Conservation (phyloP, 352 stramenopile genomes). For the Pythium phragmitis region DNA sequence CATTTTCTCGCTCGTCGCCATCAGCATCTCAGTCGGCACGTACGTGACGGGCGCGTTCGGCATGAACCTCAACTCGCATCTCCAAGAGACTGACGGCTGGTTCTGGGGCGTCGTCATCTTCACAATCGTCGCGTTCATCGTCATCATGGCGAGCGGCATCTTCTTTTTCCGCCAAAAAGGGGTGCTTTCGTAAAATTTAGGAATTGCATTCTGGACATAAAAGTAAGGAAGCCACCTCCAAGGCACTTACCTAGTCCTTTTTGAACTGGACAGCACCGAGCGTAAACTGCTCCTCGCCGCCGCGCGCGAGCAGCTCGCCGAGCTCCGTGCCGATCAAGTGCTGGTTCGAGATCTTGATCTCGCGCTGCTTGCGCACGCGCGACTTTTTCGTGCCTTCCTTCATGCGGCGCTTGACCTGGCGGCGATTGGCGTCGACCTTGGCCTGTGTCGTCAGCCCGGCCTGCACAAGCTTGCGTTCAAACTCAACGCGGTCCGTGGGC, state of each 20-base stretch:
- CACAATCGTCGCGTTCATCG: slow-evolving; percentile 44
- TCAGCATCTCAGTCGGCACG: slow-evolving; percentile 63
- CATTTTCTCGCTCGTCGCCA: slow-evolving; percentile 69
- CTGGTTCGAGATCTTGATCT: slow-evolving; percentile 90
- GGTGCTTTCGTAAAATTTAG: slow-evolving; percentile 26
- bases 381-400: slow-evolving; percentile 86
- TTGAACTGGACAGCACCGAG: slow-evolving; percentile 83
- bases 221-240: not conserved
- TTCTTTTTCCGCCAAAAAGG: slow-evolving; percentile 69
- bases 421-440: slow-evolving; percentile 77
- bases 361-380: slow-evolving; percentile 73
- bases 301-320: slow-evolving; percentile 79
- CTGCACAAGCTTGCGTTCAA: slow-evolving; percentile 80
- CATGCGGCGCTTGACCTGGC: slow-evolving; percentile 74
- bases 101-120: slow-evolving; percentile 60
- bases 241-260: slow-evolving; percentile 43
- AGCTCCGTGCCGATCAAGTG: slow-evolving; percentile 87
- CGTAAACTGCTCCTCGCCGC: slow-evolving; percentile 73
- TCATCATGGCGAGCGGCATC: slow-evolving; percentile 44
- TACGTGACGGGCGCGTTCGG: slow-evolving; percentile 65
- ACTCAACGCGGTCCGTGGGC: slow-evolving; percentile 70
- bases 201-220: not conserved
- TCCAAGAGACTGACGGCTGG: slow-evolving; percentile 44
- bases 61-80: slow-evolving; percentile 65
- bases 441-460: slow-evolving; percentile 79